Conservation (phyloP, 306 rosid species). For the Fragaria iinumae region DNA sequence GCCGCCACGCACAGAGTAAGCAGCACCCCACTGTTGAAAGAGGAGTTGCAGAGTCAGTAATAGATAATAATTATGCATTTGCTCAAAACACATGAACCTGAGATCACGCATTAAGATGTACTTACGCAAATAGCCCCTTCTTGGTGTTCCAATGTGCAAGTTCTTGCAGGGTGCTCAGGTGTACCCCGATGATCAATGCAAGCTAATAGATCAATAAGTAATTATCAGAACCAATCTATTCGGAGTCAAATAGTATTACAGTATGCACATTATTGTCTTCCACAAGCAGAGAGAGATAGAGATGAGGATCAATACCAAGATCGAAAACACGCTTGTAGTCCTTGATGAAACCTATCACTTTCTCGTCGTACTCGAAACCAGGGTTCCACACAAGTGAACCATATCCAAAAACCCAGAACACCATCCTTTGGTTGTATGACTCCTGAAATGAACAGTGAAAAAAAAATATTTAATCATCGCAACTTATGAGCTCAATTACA, state of each 20-base stretch:
- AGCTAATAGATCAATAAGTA: constrained; percentile 40
- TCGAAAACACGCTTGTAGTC: constrained; percentile 92
- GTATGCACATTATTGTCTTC: neutral
- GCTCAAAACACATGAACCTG: neutral
- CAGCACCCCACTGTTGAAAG: constrained; percentile 87
- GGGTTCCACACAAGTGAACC: constrained; percentile 99
- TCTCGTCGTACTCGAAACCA: constrained; percentile 83
- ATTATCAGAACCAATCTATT: neutral
- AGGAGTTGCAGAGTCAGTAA: constrained; percentile 12
- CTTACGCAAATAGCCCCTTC: constrained; percentile 85
- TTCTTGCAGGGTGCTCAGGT: constrained; percentile 87
- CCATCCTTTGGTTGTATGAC: constrained; percentile 48
- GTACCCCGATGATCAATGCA: constrained; percentile 96
- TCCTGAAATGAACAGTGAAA: constrained; percentile 29
- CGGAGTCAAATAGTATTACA: neutral
- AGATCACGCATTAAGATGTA: neutral
- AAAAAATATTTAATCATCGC: neutral
- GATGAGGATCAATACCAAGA: constrained; percentile 47
- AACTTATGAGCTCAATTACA: neutral
- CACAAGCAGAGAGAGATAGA: too few species aligned
- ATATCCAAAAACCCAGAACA: constrained; percentile 95
- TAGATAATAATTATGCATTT: neutral
- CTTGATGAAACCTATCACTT: constrained; percentile 71
- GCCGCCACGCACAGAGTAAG: constrained; percentile 72
- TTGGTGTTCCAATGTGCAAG: constrained; percentile 77